Conservation (phyloP, 257 asterid species). For the Solanum pimpinellifolium region DNA sequence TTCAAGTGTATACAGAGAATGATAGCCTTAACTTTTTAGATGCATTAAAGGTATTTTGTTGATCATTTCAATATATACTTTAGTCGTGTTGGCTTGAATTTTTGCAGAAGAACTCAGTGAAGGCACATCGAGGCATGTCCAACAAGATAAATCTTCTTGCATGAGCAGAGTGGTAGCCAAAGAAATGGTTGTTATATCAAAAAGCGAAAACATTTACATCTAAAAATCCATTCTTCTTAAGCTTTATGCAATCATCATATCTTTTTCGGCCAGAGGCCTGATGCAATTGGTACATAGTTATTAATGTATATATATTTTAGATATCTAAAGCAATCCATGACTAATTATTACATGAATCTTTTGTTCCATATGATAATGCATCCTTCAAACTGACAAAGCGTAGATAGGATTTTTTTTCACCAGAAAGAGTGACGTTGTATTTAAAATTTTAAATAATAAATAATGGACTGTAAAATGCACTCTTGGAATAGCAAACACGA, state of each 20-base stretch:
- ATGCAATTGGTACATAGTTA: neutral
- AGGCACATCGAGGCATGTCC: neutral
- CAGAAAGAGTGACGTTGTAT: neutral
- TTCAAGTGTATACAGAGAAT: too few species aligned
- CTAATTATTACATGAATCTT: neutral
- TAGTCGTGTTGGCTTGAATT: neutral
- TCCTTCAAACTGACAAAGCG: neutral
- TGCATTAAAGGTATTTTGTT: too few species aligned
- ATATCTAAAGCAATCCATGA: neutral
- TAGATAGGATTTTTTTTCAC: neutral
- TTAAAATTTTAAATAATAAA: neutral
- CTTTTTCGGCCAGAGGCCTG: neutral
- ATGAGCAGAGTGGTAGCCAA: neutral
- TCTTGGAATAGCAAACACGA: neutral
- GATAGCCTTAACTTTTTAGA: too few species aligned
- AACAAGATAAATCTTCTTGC: neutral
- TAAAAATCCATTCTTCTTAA: slow-evolving; percentile 1
- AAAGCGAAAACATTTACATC: slow-evolving; percentile 2
- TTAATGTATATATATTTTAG: neutral
- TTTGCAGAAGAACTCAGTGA: neutral
- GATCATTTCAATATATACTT: neutral
- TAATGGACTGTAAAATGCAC: neutral
- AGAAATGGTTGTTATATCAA: neutral
- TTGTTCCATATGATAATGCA: neutral
- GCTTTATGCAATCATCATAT: slow-evolving; percentile 12